Base-by-base conservation (phyloP, 129 eudicot species). In the carrot (Daucus carota) region DNA sequence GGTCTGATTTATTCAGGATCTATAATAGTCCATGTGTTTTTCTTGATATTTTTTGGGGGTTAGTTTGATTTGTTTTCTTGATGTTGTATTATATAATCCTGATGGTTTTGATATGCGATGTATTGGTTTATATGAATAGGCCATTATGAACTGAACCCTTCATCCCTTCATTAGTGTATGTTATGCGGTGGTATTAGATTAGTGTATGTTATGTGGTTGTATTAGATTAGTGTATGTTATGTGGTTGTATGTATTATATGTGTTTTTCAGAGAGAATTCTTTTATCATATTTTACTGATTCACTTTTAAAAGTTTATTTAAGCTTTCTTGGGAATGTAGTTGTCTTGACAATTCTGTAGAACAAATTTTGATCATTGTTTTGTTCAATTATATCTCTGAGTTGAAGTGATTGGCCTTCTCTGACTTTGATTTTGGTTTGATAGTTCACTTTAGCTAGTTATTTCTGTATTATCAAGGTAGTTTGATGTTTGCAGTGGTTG, bases 1-100 rank as follows among this genome's bases (percentile, higher is more conserved):
- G 59, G 36, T 75, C 22, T 77, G 78, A 62, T 66, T 42, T 63
- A 18, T 70, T 70, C 54, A 26, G 52, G 65, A 57, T 57, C 65
- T 34, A 20, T n/a, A 12, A 20, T 63, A 73, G 47, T 42, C 72
- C 67, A 34, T 33, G 42, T 69, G 20, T 8, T 20, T 29, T 41
- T 70, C 46, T 70, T 38, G 48, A 40, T 67, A 3, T 28, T 13
- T 24, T 62, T 4, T 29, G 0, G 0, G 34, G 36, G 26, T 4
- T 16, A n/a, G n/a, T n/a, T 66, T 32, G 3, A 32, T 66, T 66
- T 18, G 1, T 9, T 28, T 67, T 33, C 15, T 16, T 33, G 24
- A 17, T 34, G 8, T 0, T 69, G 10, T 38, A n/a, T 22, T n/a
- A 3, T 24, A 22, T 3, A 22, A 40, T 40, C 20, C 22, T 22